Evolutionary conservation across 768 basidiomycete genomes (phyloP).

Genomic region (Phlebiopsis flavidoalba): DNA sequence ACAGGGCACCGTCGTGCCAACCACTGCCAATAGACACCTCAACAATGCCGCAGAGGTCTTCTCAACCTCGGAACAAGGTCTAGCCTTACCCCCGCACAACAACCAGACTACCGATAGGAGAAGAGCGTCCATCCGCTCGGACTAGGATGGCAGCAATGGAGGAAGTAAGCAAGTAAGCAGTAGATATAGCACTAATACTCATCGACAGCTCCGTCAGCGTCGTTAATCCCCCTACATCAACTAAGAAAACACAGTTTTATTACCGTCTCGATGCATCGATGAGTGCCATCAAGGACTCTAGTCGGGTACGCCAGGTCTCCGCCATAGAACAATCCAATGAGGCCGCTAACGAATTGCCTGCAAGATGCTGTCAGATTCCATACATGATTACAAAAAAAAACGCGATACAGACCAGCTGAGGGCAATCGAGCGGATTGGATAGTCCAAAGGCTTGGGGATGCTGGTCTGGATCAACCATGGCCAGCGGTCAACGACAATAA

Average conservation of each 20-base stretch:
- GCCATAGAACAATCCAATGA: conserved; percentile 45
- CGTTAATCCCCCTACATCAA: neutral
- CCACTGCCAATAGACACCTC: neutral
- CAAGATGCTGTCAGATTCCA: neutral
- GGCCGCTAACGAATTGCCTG: conserved; percentile 49
- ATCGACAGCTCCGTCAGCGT: neutral
- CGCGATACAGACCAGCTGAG: conserved; percentile 61
- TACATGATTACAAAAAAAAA: conserved; percentile 3
- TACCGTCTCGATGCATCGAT: conserved; percentile 30
- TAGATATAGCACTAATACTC: neutral
- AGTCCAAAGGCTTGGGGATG: conserved; percentile 84
- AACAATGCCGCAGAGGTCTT: neutral
- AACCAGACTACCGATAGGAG: neutral
- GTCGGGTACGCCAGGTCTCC: conserved; percentile 40
- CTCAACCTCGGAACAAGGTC: neutral
- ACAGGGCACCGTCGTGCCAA: neutral
- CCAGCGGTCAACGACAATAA: conserved; percentile 82
- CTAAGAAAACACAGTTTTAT: conserved; percentile 8
- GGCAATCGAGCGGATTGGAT: conserved; percentile 70
- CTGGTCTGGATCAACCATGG: conserved; percentile 77
- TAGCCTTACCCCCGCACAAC: neutral
- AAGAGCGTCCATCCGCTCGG: neutral
- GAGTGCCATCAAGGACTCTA: conserved; percentile 35
- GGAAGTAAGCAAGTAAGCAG: neutral
- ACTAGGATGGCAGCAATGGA: neutral